These are phyloP conservation scores for Staphylotrichum tortipilum DNA, from an alignment of 495 filamentous ascomycete genomes.

Conservation along the genomic window DNA sequence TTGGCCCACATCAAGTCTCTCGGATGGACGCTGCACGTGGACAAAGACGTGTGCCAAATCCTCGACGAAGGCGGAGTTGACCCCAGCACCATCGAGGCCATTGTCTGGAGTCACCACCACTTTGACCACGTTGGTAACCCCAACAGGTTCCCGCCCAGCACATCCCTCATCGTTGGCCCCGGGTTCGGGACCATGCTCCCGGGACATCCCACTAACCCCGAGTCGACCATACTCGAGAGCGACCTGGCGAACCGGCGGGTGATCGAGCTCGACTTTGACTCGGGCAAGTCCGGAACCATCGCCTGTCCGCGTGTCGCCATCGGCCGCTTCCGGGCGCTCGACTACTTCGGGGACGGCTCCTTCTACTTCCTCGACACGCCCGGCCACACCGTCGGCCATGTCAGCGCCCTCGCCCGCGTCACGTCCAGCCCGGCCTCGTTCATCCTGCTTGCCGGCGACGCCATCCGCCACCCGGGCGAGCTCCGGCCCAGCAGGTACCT, in stretches of 20 bases:
- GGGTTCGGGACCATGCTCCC: slow-evolving; percentile 45
- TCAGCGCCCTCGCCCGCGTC: slow-evolving; percentile 47
- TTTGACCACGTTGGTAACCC: slow-evolving; percentile 55
- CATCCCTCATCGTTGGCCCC: slow-evolving; percentile 48
- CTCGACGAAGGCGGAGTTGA: slow-evolving; percentile 39
- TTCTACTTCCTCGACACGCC: slow-evolving; percentile 51
- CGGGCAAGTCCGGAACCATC: not conserved
- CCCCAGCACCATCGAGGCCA: slow-evolving; percentile 40
- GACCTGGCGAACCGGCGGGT: slow-evolving; percentile 36
- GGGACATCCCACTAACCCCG: slow-evolving; percentile 41
- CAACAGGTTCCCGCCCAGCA: slow-evolving; percentile 39
- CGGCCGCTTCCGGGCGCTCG: slow-evolving; percentile 43
- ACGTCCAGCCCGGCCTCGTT: slow-evolving; percentile 39
- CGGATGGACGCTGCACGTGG: slow-evolving; percentile 26
- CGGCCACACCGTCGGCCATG: slow-evolving; percentile 50
- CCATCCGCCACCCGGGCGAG: slow-evolving; percentile 44
- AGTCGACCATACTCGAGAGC: slow-evolving; percentile 33
- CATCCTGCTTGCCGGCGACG: slow-evolving; percentile 49
- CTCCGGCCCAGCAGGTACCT: slow-evolving; percentile 44
- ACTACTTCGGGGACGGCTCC: slow-evolving; percentile 54
- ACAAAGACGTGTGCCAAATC: slow-evolving; percentile 44
- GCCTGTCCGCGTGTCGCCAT: slow-evolving; percentile 27
- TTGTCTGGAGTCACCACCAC: slow-evolving; percentile 54
- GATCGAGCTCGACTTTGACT: slow-evolving; percentile 38
- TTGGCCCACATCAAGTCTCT: slow-evolving; percentile 13